A percentile compares a stretch with the other conserved stretches of the same genome.
Evolutionary conservation across 176 grass and related monocot genomes (phyloP).

Genomic region (Melocanna baccifera): DNA sequence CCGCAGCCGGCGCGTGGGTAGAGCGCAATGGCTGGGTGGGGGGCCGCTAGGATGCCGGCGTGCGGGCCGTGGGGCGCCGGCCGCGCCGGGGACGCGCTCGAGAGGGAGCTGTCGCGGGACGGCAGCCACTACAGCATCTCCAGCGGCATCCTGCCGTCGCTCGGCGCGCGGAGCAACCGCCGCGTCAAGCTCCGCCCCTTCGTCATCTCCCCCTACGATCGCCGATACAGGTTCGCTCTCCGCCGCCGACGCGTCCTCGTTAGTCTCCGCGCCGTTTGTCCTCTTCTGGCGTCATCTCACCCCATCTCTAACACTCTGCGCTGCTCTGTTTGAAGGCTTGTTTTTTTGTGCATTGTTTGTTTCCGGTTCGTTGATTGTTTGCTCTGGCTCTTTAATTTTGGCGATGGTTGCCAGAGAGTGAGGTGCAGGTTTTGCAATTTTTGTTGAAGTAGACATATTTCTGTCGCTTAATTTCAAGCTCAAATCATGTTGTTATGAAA

Average conservation of each 20-base stretch:
- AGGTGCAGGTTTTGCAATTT: not conserved
- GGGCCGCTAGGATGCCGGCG: slow-evolving; percentile 16
- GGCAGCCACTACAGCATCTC: slow-evolving; percentile 94
- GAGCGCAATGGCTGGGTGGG: slow-evolving; percentile 37
- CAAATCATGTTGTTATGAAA: not conserved
- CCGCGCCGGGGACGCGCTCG: slow-evolving; percentile 6
- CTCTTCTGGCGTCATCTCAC: not conserved
- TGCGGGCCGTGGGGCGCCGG: slow-evolving; percentile 41
- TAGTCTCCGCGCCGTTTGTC: not conserved
- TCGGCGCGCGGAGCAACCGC: slow-evolving; percentile 80
- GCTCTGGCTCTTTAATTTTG: not conserved
- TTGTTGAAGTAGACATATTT: not conserved
- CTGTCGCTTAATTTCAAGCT: not conserved
- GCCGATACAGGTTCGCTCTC: slow-evolving; percentile 55
- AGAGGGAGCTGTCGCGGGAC: slow-evolving; percentile 66
- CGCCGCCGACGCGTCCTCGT: not conserved
- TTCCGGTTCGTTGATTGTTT: not conserved
- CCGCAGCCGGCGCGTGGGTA: not conserved
- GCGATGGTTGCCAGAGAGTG: not conserved
- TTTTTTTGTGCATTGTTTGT: not conserved
- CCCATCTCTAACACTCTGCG: not conserved
- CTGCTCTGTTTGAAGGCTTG: not conserved
- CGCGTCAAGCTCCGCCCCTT: slow-evolving; percentile 54
- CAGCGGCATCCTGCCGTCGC: slow-evolving; percentile 84
- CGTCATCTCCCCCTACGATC: slow-evolving; percentile 81